Percentiles rank a stretch among this genome's conserved stretches.
phyloP scores from a whole-genome alignment of 768 basidiomycete genomes.

The Astraeus odoratus region DNA sequence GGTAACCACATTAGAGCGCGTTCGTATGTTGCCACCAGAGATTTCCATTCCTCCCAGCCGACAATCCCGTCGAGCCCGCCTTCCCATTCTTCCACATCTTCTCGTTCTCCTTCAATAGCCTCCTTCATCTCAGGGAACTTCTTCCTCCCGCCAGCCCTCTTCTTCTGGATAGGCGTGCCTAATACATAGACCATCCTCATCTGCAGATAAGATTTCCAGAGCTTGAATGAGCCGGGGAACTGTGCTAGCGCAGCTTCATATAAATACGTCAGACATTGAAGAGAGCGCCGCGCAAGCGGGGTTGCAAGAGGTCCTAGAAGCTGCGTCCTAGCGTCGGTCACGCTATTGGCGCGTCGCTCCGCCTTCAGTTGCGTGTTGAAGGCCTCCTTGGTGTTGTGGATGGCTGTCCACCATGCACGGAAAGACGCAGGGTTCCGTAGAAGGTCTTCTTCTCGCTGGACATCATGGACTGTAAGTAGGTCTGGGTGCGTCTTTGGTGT shows the following conservation, averaged over 20 bases:
- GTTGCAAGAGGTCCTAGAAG: constrained; percentile 79
- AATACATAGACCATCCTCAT: constrained; percentile 82
- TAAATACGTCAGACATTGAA: constrained; percentile 85
- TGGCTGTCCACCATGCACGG: constrained; percentile 88
- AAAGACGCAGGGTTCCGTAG: constrained; percentile 87
- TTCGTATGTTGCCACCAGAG: constrained; percentile 82
- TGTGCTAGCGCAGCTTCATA: constrained; percentile 87
- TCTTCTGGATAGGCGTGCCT: constrained; percentile 64
- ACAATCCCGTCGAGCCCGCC: constrained; percentile 79
- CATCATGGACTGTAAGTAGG: constrained; percentile 66
- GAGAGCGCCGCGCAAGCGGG: constrained; percentile 59
- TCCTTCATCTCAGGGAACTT: constrained; percentile 90
- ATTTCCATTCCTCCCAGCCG: constrained; percentile 96
- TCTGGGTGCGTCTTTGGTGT: constrained; percentile 71
- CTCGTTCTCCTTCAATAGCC: constrained; percentile 77
- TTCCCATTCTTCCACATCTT: constrained; percentile 79
- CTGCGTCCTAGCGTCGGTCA: constrained; percentile 42
- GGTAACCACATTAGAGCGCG: constrained; percentile 93
- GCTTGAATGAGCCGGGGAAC: constrained; percentile 87
- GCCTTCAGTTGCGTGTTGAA: constrained; percentile 50
- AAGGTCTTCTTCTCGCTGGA: constrained; percentile 91
- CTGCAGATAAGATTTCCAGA: constrained; percentile 91
- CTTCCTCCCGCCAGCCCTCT: constrained; percentile 81
- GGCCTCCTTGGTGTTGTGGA: constrained; percentile 66
- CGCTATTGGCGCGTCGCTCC: constrained; percentile 38